Conservation (phyloP, 495 filamentous ascomycete species). For the Eremomyces bilateralis region DNA sequence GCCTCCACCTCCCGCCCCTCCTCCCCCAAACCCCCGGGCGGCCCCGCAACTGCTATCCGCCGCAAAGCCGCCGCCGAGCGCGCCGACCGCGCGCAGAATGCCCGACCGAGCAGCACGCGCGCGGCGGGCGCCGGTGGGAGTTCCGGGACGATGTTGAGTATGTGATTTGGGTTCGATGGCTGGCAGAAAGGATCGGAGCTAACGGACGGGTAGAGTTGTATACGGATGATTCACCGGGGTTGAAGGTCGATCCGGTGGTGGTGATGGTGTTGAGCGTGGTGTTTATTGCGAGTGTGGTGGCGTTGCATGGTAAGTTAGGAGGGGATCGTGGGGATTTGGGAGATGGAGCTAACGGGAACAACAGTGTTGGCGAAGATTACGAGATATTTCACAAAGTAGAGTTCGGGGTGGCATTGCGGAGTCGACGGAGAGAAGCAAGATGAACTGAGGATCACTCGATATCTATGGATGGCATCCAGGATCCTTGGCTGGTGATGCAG, state of each 20-base stretch:
- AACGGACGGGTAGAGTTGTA: conserved; percentile 47
- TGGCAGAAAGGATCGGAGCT: background rate
- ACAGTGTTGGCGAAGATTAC: conserved; percentile 93
- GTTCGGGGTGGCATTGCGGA: no score
- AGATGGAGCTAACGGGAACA: conserved; percentile 3
- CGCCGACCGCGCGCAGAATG: conserved; percentile 85
- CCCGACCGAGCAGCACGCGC: conserved; percentile 68
- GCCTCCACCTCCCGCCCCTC: conserved; percentile 50
- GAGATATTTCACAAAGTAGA: conserved; percentile 58
- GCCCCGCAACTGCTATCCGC: conserved; percentile 83
- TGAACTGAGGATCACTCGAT: no score
- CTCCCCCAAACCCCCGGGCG: conserved; percentile 79
- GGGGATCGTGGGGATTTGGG: background rate
- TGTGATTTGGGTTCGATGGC: conserved; percentile 14
- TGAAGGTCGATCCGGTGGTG: conserved; percentile 94
- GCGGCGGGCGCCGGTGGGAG: conserved; percentile 89
- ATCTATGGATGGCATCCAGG: no score
- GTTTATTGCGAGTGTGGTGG: conserved; percentile 97
- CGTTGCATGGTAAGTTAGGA: conserved; percentile 63
- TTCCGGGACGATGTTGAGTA: conserved; percentile 93
- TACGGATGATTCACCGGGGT: conserved; percentile 88
- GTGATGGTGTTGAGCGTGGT: conserved; percentile 84
- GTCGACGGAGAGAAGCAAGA: no score
- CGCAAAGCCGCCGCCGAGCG: conserved; percentile 85
- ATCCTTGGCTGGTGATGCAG: no score